Evolutionary conservation across 768 basidiomycete genomes (phyloP).

Genomic region (Naganishia randhawae): DNA sequence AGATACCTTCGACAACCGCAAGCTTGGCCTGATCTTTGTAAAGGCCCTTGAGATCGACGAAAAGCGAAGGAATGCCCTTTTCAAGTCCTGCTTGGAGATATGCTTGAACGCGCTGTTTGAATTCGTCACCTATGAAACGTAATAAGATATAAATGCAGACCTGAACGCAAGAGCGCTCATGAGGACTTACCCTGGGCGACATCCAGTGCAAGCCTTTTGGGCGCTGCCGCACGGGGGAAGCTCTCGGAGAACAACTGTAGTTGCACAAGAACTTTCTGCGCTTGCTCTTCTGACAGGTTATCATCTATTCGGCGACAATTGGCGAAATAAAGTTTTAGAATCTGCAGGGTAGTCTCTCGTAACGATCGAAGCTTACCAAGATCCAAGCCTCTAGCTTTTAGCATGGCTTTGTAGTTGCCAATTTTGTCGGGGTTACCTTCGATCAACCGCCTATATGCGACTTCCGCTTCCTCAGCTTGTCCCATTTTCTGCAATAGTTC

Average conservation of each 20-base stretch:
- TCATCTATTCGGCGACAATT: constrained; percentile 53
- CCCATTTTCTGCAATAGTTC: constrained; percentile 68
- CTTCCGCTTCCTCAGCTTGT: constrained; percentile 65
- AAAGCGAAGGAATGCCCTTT: constrained; percentile 88
- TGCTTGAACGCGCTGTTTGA: constrained; percentile 61
- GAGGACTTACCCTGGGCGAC: constrained; percentile 57
- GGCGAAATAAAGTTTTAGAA: not conserved
- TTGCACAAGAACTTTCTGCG: constrained; percentile 57
- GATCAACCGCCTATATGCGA: constrained; percentile 74
- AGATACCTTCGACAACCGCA: constrained; percentile 66
- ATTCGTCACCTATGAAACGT: constrained; percentile 59
- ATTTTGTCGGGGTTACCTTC: constrained; percentile 79
- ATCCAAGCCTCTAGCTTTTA: constrained; percentile 64
- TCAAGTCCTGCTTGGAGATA: constrained; percentile 69
- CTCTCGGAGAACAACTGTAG: constrained; percentile 63
- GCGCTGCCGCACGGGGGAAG: constrained; percentile 66
- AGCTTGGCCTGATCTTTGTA: constrained; percentile 67
- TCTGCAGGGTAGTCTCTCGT: constrained; percentile 3
- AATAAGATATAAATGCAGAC: not conserved
- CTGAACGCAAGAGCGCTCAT: not conserved
- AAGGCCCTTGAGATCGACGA: constrained; percentile 82
- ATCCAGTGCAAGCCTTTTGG: constrained; percentile 68
- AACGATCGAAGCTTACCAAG: constrained; percentile 56
- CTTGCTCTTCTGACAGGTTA: constrained; percentile 47
- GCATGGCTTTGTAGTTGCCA: constrained; percentile 72